Evolutionary conservation across 1,284 basidiomycete species (phyloP).

Genomic region (Tylopilus orsonianus): DNA sequence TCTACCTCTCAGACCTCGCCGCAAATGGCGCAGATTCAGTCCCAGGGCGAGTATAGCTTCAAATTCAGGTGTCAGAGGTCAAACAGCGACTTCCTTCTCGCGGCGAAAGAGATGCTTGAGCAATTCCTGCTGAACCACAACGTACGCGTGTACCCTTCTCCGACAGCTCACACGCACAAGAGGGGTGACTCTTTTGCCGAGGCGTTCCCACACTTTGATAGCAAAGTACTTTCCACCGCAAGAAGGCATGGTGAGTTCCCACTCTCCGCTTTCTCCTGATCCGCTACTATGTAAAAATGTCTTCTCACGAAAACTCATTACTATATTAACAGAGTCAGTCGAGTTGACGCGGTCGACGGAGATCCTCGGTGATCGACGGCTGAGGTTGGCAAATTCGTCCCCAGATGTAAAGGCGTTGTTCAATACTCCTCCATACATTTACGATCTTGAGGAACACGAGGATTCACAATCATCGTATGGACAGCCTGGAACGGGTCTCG

Average conservation of each 20-base stretch:
- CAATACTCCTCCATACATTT: slow-evolving; percentile 76
- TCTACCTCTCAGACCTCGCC: slow-evolving; percentile 33
- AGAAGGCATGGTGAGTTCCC: slow-evolving; percentile 59
- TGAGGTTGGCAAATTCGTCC: slow-evolving; percentile 83
- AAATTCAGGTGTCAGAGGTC: slow-evolving; percentile 94
- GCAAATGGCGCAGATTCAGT: slow-evolving; percentile 37
- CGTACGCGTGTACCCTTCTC: slow-evolving; percentile 75
- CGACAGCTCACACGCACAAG: slow-evolving; percentile 71
- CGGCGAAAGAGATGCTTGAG: slow-evolving; percentile 90
- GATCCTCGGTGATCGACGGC: slow-evolving; percentile 69
- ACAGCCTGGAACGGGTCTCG: slow-evolving; percentile 43
- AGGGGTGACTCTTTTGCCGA: slow-evolving; percentile 92
- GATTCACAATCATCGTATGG: slow-evolving; percentile 59
- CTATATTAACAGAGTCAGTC: slow-evolving; percentile 57
- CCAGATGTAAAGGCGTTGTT: slow-evolving; percentile 96
- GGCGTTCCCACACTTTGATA: slow-evolving; percentile 96
- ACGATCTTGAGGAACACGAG: slow-evolving; percentile 70
- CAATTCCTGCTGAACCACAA: slow-evolving; percentile 87
- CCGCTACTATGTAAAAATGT: slow-evolving; percentile 3
- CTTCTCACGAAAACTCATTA: slow-evolving; percentile 14
- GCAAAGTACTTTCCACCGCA: slow-evolving; percentile 84
- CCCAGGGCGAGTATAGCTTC: slow-evolving; percentile 82
- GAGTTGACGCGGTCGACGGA: slow-evolving; percentile 71
- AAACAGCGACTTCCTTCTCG: slow-evolving; percentile 89
- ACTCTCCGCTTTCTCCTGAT: background rate